Evolutionary conservation across 1,139 yeast genomes (phyloP), one percentile per base, ranked within the genome.

Genomic region (Suhomyces choctaworum): DNA sequence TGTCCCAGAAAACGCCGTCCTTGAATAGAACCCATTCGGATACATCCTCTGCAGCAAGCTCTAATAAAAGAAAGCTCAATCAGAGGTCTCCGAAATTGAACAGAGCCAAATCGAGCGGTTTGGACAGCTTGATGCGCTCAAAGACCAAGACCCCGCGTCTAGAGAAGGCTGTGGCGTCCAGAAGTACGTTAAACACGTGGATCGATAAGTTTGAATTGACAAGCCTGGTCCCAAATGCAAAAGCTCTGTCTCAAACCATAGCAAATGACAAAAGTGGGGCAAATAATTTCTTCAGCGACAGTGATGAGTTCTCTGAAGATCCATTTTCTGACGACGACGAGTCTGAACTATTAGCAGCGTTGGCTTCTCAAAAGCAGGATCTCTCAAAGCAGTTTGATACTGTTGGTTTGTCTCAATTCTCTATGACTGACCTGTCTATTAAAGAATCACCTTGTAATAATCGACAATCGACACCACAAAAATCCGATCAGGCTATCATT

Each of bases 241-340:
- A 27, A n/a, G 29, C 24, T 9, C 22, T 13, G 24, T n/a, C n/a
- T n/a, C n/a, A n/a, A n/a, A n/a, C n/a, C n/a, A n/a, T n/a, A n/a
- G 11, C 11, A 20, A 14, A 12, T 12, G 20, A 17, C 8, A 8
- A 17, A 17, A 17, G 8, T 17, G 6, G 7, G 8, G 7, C 20
- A 6, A 17, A 17, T 17, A 17, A 6, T 7, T 6, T 7, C 8
- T 7, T 17, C 4, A 16, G 16, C 3, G 9, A 12, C 4, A 17
- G 15, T n/a, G 36, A 36, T 11, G 13, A 21, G 11, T 21, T 34
- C 10, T 39, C 42, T 5, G 59, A 54, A 5, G 66, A 63, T 40
- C 63, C 66, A 1, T 63, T 63, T 38, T 62, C 67, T 14, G 70
- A 64, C 39, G 70, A 64, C 39, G 70, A 66, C 32, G 66, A 62